Base-by-base conservation (phyloP, 1,284 basidiomycete genomes). In the Fomitopsis schrenkii region DNA sequence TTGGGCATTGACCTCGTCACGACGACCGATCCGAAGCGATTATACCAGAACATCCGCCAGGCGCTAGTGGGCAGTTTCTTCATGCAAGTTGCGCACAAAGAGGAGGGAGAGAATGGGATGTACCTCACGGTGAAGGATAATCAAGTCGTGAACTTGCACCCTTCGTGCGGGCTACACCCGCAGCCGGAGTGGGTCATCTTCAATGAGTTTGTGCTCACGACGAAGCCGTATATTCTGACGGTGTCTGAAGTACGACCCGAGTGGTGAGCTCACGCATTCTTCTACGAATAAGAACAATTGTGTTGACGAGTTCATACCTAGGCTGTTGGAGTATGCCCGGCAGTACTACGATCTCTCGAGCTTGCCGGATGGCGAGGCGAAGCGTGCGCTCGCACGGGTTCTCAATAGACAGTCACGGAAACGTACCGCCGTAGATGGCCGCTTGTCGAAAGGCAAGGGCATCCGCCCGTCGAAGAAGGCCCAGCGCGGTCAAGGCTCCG, bases 21-120 rank as follows among this genome's bases (percentile, higher is more conserved):
- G n/a, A 86, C 90, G 1, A 74, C 78, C 1, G 91, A 98, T 70
- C 87, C 92, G 74, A 86, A 85, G 72, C 91, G 89, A 70, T 87
- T 94, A 71, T 93, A 88, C 76, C 71, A 79, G 62, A 91, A 92
- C 68, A 90, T 99, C 62, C 87, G 93, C 35, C 89, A 91, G 75
- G 90, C 92, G 1, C 81, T 99, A 48, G 90, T 94, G 0, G 93
- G 91, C 71, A 96, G 96, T 0, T 99, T 95, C 83, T 99, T 99
- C 79, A 98, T 98, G 97, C 97, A 98, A 74, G 88, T 97, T 7
- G 97, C 96, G 5, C 95, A 98, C 76, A 94, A 94, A 74, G 93
- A 95, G 71, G 93, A 95, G 71, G 94, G 94, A n/a, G 92, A 94
- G 69, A 95, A 94, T 78, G 87, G 87, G 3, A 83, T 79, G 62